Evolutionary conservation across 306 rosid genomes (phyloP), one percentile per base, ranked within the genome.

Genomic region (Prunus armeniaca): DNA sequence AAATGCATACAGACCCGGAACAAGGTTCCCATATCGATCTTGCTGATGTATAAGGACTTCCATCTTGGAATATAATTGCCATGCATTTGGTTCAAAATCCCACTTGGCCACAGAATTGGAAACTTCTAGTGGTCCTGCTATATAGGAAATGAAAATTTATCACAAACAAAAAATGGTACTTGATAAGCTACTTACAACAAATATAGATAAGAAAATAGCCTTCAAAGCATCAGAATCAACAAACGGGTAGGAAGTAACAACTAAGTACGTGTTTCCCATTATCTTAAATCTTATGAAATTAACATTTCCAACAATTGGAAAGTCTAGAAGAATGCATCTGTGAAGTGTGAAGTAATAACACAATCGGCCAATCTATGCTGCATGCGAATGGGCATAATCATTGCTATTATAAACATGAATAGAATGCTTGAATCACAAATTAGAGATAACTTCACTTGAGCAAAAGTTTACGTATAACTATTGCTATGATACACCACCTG

Each of bases 41-140:
- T 84, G 82, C 82, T 91, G 98, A 72, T 89, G 85, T 79, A 93
- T 72, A 71, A 85, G 80, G 22, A 91, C 82, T 81, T 89, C 95
- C 93, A 91, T 91, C 89, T 89, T 85, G 46, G 98, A 93, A 68
- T 78, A 85, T 76, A 93, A 65, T 69, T 93, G 97, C 97, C 98
- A 93, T 38, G 95, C 93, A 79, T 78, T 88, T 62, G 94, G 87
- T 75, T 91, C 90, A 38, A 82, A 81, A 70, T 82, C 85, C 95
- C 95, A 93, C 68, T 76, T 85, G 14, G 83, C 88, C 51, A 82
- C 67, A 73, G 89, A 90, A 71, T 82, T 89, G 67, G 97, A 82
- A 57, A 93, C 82, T 67, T 91, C 93, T 27, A 91, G 65, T 68
- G 89, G 69, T 72, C 98, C 95, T 93, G 89, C 30, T 6, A 50